These are phyloP conservation scores for Ustilago crameri DNA, from an alignment of 1,284 basidiomycete genomes.

Conservation along the genomic window DNA sequence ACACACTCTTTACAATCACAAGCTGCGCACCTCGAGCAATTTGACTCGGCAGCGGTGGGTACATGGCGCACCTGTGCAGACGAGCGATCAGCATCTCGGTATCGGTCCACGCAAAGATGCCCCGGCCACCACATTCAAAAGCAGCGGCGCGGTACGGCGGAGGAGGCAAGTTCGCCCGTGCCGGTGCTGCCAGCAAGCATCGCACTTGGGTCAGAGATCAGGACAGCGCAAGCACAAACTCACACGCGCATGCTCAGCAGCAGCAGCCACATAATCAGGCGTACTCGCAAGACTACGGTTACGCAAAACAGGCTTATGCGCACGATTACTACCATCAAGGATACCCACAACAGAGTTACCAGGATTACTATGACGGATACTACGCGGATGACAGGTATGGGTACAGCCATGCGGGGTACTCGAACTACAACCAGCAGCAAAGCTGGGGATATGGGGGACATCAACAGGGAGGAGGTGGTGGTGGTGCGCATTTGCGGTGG, in stretches of 20 bases:
- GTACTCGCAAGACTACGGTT: not conserved
- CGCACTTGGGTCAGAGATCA: not conserved
- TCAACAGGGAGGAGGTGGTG: too few species aligned
- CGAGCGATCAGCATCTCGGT: too few species aligned
- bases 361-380: not conserved
- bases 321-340: conserved; percentile 1
- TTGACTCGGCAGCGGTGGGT: too few species aligned
- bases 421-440: conserved; percentile 1
- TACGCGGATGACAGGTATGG: not conserved
- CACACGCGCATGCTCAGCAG: too few species aligned
- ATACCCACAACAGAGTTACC: not conserved
- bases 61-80: too few species aligned
- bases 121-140: not conserved
- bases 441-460: too few species aligned
- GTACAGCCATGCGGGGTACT: not conserved
- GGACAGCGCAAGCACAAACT: too few species aligned
- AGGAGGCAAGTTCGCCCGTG: not conserved
- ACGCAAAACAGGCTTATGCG: conserved; percentile 4
- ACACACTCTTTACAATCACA: too few species aligned
- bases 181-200: not conserved
- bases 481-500: not conserved
- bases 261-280: not conserved
- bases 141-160: not conserved
- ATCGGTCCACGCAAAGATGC: too few species aligned
- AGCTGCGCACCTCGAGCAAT: too few species aligned